phyloP scores from a whole-genome alignment of 2,329 filamentous ascomycete genomes.

The Alternaria sp. region DNA sequence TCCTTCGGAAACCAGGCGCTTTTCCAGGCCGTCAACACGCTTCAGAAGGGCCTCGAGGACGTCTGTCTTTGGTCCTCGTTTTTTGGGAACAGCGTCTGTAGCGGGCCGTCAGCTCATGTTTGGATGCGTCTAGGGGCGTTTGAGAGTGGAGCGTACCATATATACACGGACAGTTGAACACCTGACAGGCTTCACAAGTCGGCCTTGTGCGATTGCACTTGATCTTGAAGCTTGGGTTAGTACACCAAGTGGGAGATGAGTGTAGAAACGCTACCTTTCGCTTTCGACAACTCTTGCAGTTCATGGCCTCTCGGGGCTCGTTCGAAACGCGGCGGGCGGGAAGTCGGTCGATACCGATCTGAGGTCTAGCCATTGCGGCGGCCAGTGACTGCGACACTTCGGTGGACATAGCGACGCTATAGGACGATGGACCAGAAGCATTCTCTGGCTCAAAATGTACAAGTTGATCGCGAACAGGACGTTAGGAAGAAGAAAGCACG shows the following conservation, averaged over 20 bases:
- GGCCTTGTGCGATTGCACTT: conserved; percentile 89
- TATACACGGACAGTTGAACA: conserved; percentile 87
- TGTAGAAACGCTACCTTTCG: conserved; percentile 71
- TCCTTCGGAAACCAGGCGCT: conserved; percentile 70
- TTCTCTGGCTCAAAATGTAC: conserved; percentile 38
- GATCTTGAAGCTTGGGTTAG: conserved; percentile 66
- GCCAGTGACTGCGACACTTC: conserved; percentile 42
- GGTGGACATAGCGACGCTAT: conserved; percentile 41
- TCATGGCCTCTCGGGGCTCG: conserved; percentile 90
- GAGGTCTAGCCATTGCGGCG: conserved; percentile 72
- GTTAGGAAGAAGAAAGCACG: conserved; percentile 37
- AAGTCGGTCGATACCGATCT: conserved; percentile 82
- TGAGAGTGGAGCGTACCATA: conserved; percentile 69
- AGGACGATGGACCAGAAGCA: conserved; percentile 40
- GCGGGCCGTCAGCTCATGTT: conserved; percentile 23
- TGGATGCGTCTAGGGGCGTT: conserved; percentile 13
- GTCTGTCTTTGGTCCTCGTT: conserved; percentile 89
- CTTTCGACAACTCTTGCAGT: conserved; percentile 93
- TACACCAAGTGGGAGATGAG: neutral
- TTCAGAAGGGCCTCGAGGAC: conserved; percentile 85
- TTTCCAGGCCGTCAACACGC: conserved; percentile 84
- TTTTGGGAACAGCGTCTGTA: conserved; percentile 86
- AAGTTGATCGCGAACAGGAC: conserved; percentile 26
- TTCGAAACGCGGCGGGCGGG: conserved; percentile 74
- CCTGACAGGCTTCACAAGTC: conserved; percentile 86